Evolutionary conservation across 139 green algal species (phyloP), one percentile per base, ranked within the genome.

Genomic region (Coccomyxa sp.): DNA sequence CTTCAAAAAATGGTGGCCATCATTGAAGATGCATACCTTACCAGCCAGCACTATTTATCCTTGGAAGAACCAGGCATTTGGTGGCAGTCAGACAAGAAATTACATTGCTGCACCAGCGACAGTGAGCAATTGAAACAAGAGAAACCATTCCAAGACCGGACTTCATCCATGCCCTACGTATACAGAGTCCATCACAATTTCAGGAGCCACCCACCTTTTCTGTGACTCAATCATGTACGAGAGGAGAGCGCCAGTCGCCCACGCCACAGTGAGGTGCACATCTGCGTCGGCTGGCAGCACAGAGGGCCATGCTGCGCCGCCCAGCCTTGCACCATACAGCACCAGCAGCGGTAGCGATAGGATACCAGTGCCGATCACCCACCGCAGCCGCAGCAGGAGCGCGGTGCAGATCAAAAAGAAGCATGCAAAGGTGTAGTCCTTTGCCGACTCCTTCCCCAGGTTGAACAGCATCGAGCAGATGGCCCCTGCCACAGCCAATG

Each of bases 351-450:
- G 91, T 10, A 86, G 59, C n/a, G 80, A 80, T 63, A 92, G 86
- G 30, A 92, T 75, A 13, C 67, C 77, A 11, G 89, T 91, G 80
- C 90, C 91, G 18, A 93, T 76, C 88, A 87, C 58, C 83, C 83
- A 87, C 27, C 79, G 59, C 18, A 82, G 23, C 67, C 94, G 93
- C 13, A 97, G 82, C 31, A 96, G 91, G 23, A 88, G 91, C 67
- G 87, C 89, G 60, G 91, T 92, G 88, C 91, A 94, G 60, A 96
- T 95, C 58, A 97, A 88, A 84, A 97, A 97, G 82, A 91, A 94
- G 16, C 85, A 86, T 28, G 87, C 87, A 28, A 92, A 94, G 18
- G 79, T 79, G 58, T 86, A 86, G 79, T 86, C 83, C 57, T 86
- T 78, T 9, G 67, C 67, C 32, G 57, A 71, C 58, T 57, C 75